Conservation (phyloP, 2,329 filamentous ascomycete genomes). For the Lachnellula subtilissima region DNA sequence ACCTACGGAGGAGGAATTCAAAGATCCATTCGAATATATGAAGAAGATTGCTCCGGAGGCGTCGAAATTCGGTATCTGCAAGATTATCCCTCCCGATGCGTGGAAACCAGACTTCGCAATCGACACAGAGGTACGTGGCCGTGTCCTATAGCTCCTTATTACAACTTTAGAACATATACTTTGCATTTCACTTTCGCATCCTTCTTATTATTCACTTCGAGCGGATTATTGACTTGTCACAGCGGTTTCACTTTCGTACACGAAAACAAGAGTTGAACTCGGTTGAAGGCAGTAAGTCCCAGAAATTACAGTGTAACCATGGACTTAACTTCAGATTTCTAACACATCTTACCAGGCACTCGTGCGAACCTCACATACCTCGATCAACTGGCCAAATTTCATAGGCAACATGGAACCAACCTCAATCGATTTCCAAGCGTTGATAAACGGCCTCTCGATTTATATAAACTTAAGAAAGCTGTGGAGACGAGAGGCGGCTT, state of each 20-base stretch:
- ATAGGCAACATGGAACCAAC: slow-evolving; percentile 93
- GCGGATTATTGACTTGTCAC: slow-evolving; percentile 26
- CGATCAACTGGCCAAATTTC: slow-evolving; percentile 90
- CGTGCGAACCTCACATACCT: slow-evolving; percentile 94
- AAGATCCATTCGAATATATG: slow-evolving; percentile 89
- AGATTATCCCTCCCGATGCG: slow-evolving; percentile 86
- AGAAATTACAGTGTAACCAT: not conserved
- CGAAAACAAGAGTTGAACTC: slow-evolving; percentile 96
- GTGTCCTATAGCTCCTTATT: not conserved
- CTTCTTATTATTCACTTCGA: not conserved
- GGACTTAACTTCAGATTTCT: slow-evolving; percentile 10
- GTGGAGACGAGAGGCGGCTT: slow-evolving; percentile 94
- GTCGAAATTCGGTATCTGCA: slow-evolving; percentile 84
- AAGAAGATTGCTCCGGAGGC: slow-evolving; percentile 86
- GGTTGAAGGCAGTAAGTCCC: slow-evolving; percentile 83
- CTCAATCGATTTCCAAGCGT: slow-evolving; percentile 93
- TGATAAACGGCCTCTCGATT: slow-evolving; percentile 91
- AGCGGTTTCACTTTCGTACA: slow-evolving; percentile 97
- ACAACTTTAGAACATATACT: not conserved
- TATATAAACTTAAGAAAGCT: slow-evolving; percentile 94
- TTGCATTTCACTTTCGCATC: too few relatives aligned
- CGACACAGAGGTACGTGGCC: slow-evolving; percentile 74
- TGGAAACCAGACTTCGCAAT: slow-evolving; percentile 97
- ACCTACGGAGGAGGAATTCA: slow-evolving; percentile 90
- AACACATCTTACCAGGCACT: slow-evolving; percentile 56